Evolutionary conservation across 2,329 filamentous ascomycete species (phyloP).

Genomic region (Microcyclospora tardicrescens): DNA sequence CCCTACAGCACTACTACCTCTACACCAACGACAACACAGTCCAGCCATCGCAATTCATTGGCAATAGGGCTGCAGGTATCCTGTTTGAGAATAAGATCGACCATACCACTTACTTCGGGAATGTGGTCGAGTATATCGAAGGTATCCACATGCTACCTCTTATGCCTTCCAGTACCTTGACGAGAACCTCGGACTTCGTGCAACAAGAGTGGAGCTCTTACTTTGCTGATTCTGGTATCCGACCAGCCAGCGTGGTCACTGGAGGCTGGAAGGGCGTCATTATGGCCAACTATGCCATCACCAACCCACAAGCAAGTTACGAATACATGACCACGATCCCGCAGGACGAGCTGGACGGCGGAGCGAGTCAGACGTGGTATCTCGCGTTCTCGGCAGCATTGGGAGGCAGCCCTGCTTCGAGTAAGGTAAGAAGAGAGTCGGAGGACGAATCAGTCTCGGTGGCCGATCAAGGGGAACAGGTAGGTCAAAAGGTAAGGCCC

Average conservation of each 20-base stretch:
- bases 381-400: constrained; percentile 63
- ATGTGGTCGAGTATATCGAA: constrained; percentile 26
- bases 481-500: constrained; percentile 1
- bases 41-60: constrained; percentile 64
- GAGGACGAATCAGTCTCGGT: not conserved
- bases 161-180: constrained; percentile 53
- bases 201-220: constrained; percentile 69
- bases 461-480: not conserved
- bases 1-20: constrained; percentile 70
- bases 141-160: constrained; percentile 78
- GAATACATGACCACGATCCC: constrained; percentile 54
- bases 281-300: constrained; percentile 66
- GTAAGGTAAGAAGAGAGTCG: constrained; percentile 1
- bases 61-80: constrained; percentile 58
- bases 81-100: constrained; percentile 89
- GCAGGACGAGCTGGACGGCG: constrained; percentile 59
- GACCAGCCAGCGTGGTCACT: constrained; percentile 2
- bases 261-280: constrained; percentile 81
- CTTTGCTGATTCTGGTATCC: constrained; percentile 51
- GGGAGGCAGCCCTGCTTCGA: constrained; percentile 17
- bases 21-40: constrained; percentile 56
- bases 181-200: constrained; percentile 58
- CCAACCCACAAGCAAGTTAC: constrained; percentile 58
- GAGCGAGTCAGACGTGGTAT: constrained; percentile 76
- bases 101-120: constrained; percentile 80